These are phyloP conservation scores for Aspergillus fumigatiaffinis DNA, from an alignment of 2,329 filamentous ascomycete genomes.

Conservation along the genomic window DNA sequence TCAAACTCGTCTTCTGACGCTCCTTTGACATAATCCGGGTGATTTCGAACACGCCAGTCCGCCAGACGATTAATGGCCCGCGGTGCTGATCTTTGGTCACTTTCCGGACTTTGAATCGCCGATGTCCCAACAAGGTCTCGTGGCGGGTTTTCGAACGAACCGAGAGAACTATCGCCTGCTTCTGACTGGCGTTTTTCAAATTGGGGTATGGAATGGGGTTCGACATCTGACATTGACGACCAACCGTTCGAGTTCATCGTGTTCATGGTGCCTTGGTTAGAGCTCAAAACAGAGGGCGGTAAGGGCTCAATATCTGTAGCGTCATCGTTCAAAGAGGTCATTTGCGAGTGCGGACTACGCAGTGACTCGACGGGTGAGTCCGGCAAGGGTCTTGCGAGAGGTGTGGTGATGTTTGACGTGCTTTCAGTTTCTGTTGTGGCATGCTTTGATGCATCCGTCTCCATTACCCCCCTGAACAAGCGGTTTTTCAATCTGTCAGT, in stretches of 20 bases:
- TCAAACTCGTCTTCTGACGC: conserved; percentile 35
- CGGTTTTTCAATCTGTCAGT: conserved; percentile 40
- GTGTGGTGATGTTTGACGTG: conserved; percentile 55
- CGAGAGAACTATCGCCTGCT: conserved; percentile 21
- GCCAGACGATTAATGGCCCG: conserved; percentile 36
- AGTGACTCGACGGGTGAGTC: conserved; percentile 35
- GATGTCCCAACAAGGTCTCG: conserved; percentile 22
- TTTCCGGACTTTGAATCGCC: conserved; percentile 17
- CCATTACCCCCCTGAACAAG: conserved; percentile 42
- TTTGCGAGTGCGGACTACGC: conserved; percentile 25
- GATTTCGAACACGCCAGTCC: conserved; percentile 33
- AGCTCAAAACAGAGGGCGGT: conserved; percentile 41
- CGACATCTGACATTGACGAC: conserved; percentile 26
- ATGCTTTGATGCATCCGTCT: conserved; percentile 30
- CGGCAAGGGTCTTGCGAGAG: conserved; percentile 49
- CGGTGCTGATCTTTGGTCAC: conserved; percentile 39
- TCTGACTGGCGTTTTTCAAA: conserved; percentile 21
- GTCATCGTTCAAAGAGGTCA: conserved; percentile 31
- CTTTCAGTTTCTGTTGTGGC: conserved; percentile 41
- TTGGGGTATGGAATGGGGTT: conserved; percentile 13
- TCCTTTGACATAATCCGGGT: conserved; percentile 23
- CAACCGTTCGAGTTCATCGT: conserved; percentile 26
- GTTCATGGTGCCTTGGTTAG: conserved; percentile 26
- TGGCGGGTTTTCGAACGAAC: conserved; percentile 18
- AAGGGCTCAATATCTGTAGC: conserved; percentile 38